These are phyloP conservation scores for Solanum piurae DNA, from an alignment of 257 asterid species.

Conservation along the genomic window DNA sequence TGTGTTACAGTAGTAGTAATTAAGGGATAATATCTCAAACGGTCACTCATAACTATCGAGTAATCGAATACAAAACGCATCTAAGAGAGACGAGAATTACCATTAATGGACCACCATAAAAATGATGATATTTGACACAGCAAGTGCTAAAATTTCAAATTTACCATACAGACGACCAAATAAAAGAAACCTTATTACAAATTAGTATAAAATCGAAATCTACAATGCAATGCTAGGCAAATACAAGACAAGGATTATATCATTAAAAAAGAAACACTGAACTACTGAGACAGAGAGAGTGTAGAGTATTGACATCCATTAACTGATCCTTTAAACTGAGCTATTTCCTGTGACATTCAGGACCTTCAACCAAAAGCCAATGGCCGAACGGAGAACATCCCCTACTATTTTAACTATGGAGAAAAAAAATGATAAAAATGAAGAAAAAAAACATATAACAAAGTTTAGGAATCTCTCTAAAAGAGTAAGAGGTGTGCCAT, in stretches of 20 bases:
- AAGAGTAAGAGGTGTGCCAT: constrained; percentile 15
- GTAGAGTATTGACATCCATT: not conserved
- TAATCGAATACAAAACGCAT: not conserved
- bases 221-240: not conserved
- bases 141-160: not conserved
- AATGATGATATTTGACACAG: not conserved
- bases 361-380: not conserved
- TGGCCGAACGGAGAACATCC: not conserved
- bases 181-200: not conserved
- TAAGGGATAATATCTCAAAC: not conserved
- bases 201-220: not conserved
- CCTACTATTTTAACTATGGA: not conserved
- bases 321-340: not conserved
- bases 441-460: constrained; percentile 2
- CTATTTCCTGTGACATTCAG: not conserved
- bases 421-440: constrained; percentile 4
- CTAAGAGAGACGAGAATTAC: not conserved
- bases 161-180: not conserved
- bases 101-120: not conserved
- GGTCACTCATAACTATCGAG: not conserved
- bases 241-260: not conserved
- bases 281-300: not conserved
- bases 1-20: not conserved
- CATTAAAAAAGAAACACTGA: not conserved
- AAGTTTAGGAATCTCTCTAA: constrained; percentile 11